A percentile compares a stretch with the other conserved stretches of the same genome.
phyloP scores from a whole-genome alignment of 1,284 basidiomycete species.

The Cryptococcus sp. region DNA sequence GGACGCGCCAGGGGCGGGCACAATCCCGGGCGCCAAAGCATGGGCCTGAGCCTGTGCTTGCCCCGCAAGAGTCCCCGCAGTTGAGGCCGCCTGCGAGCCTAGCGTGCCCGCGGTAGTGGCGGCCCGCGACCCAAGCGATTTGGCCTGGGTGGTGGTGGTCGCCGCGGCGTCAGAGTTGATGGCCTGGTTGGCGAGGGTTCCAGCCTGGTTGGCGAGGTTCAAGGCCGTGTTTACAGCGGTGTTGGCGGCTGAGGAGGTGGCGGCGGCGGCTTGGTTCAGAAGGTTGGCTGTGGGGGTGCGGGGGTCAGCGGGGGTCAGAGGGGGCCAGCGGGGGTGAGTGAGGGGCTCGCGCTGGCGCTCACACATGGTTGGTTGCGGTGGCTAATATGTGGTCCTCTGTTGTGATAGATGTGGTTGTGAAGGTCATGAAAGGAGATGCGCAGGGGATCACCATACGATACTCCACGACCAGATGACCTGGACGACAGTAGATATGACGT shows the following conservation, averaged over 20 bases:
- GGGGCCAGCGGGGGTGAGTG: no score
- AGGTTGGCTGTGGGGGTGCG: constrained; percentile 23
- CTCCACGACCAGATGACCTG: no score
- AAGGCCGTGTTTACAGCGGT: constrained; percentile 29
- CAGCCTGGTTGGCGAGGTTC: constrained; percentile 26
- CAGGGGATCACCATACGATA: no score
- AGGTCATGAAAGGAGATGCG: no score
- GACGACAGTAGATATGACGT: no score
- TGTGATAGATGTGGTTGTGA: no score
- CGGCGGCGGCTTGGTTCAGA: constrained; percentile 39
- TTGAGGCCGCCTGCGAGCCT: constrained; percentile 37
- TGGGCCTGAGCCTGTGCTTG: constrained; percentile 43
- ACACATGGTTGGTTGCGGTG: no score
- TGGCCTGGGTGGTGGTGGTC: constrained; percentile 27
- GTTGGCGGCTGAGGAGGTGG: constrained; percentile 28
- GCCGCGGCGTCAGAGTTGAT: constrained; percentile 34
- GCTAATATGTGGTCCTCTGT: no score
- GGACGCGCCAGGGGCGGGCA: constrained; percentile 28
- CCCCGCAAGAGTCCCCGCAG: constrained; percentile 33
- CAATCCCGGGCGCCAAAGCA: constrained; percentile 29
- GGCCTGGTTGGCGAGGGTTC: constrained; percentile 33
- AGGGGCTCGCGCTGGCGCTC: no score
- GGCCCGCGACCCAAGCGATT: constrained; percentile 24
- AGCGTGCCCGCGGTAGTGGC: constrained; percentile 22
- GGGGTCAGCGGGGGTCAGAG: no score